Conservation (phyloP, 2,329 filamentous ascomycete species). For the Fusarium pseudocircinatum region DNA sequence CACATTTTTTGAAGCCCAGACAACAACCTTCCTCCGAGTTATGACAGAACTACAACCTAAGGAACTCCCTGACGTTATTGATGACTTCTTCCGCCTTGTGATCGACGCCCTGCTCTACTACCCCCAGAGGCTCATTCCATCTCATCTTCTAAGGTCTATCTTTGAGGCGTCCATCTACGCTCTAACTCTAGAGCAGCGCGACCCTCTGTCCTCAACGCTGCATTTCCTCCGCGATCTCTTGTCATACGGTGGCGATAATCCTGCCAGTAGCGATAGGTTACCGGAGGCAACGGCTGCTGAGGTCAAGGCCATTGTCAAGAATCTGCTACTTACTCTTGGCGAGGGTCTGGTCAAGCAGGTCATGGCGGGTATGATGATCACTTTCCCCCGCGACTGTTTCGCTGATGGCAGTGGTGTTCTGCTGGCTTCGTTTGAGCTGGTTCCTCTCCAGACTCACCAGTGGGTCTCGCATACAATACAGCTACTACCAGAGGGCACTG, state of each 20-base stretch:
- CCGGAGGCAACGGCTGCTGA: slow-evolving; percentile 71
- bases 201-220: slow-evolving; percentile 88
- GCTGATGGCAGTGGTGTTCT: slow-evolving; percentile 94
- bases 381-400: slow-evolving; percentile 94
- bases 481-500: slow-evolving; percentile 83
- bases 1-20: slow-evolving; percentile 93
- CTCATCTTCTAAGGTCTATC: slow-evolving; percentile 80
- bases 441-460: slow-evolving; percentile 78
- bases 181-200: slow-evolving; percentile 87
- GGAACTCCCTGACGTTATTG: slow-evolving; percentile 85
- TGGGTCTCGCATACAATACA: slow-evolving; percentile 89
- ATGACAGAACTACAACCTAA: slow-evolving; percentile 81
- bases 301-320: slow-evolving; percentile 77
- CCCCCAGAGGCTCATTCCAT: slow-evolving; percentile 83
- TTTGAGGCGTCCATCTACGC: slow-evolving; percentile 89
- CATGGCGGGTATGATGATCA: slow-evolving; percentile 99
- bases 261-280: slow-evolving; percentile 67
- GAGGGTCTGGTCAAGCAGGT: slow-evolving; percentile 86
- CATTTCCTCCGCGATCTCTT: slow-evolving; percentile 94
- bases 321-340: slow-evolving; percentile 75
- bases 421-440: slow-evolving; percentile 85
- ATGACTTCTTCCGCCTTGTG: slow-evolving; percentile 94
- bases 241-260: slow-evolving; percentile 84
- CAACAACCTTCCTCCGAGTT: slow-evolving; percentile 86
- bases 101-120: slow-evolving; percentile 95